Conservation (phyloP, 2,329 filamentous ascomycete genomes). For the Colletotrichum lupini region DNA sequence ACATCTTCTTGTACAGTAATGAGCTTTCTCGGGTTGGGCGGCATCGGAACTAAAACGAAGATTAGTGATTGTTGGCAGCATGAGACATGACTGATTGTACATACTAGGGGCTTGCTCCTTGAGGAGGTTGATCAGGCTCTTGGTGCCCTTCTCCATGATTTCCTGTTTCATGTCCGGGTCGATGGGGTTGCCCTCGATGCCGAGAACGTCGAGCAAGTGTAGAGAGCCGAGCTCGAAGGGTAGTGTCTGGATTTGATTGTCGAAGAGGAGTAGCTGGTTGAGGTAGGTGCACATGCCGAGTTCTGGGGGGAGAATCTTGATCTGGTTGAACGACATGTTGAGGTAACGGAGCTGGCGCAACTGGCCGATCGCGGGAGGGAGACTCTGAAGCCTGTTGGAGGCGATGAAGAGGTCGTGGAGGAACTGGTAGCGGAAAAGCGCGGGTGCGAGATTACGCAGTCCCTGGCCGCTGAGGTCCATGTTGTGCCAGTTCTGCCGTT, state of each 20-base stretch:
- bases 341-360: conserved; percentile 84
- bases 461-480: conserved; percentile 98
- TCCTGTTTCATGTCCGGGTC: conserved; percentile 81
- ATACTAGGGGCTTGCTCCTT: conserved; percentile 87
- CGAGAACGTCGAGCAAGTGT: conserved; percentile 87
- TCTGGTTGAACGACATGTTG: conserved; percentile 89
- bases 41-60: conserved; percentile 72
- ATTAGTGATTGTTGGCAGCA: conserved; percentile 37
- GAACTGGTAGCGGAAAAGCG: conserved; percentile 89
- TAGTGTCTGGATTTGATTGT: conserved; percentile 86
- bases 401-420: conserved; percentile 92
- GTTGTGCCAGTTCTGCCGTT: conserved; percentile 88
- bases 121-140: conserved; percentile 83
- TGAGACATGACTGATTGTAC: conserved; percentile 44
- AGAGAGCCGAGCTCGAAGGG: conserved; percentile 90
- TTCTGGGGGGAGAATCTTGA: conserved; percentile 85
- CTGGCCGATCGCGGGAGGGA: conserved; percentile 86
- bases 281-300: conserved; percentile 97
- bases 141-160: conserved; percentile 88
- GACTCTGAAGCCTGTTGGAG: conserved; percentile 85
- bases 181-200: conserved; percentile 91
- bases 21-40: conserved; percentile 80
- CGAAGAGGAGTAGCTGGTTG: conserved; percentile 86
- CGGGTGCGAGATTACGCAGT: conserved; percentile 80
- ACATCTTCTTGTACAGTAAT: conserved; percentile 80